Evolutionary conservation across 2,329 filamentous ascomycete species (phyloP).

Genomic region (Aspergillus piperis): DNA sequence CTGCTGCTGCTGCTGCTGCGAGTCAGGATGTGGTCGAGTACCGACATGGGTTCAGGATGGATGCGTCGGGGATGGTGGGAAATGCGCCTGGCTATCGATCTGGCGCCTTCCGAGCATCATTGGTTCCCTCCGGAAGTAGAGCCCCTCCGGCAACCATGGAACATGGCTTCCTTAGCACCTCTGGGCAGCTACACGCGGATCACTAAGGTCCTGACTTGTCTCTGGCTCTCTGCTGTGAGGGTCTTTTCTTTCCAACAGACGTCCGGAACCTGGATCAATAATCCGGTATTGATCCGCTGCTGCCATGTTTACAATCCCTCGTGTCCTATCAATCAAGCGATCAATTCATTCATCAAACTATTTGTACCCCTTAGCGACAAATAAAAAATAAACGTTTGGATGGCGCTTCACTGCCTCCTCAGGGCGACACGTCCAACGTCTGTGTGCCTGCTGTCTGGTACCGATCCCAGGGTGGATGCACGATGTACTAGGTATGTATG

Average conservation of each 20-base stretch:
- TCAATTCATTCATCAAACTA: background rate
- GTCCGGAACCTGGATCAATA: background rate
- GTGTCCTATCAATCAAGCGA: background rate
- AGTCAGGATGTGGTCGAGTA: background rate
- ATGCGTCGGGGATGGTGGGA: background rate
- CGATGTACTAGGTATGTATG: background rate
- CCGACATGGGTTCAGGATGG: conserved; percentile 1
- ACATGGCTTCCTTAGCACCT: conserved; percentile 9
- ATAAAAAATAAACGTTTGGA: background rate
- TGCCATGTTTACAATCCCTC: background rate
- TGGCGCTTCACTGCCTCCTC: background rate
- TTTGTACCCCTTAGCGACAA: background rate
- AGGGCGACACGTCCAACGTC: background rate
- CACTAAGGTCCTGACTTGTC: background rate
- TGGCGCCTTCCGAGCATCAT: background rate
- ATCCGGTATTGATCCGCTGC: background rate
- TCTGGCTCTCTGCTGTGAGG: background rate
- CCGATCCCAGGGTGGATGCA: conserved; percentile 1
- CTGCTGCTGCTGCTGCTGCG: background rate
- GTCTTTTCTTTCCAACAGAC: background rate
- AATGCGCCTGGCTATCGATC: background rate
- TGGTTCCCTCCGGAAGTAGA: background rate
- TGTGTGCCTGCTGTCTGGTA: background rate
- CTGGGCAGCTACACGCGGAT: conserved; percentile 5
- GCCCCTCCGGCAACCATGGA: conserved; percentile 21